Percentiles rank a stretch among this genome's conserved stretches.
Evolutionary conservation across 2,329 filamentous ascomycete genomes (phyloP).

Genomic region (Penicillium sp.): DNA sequence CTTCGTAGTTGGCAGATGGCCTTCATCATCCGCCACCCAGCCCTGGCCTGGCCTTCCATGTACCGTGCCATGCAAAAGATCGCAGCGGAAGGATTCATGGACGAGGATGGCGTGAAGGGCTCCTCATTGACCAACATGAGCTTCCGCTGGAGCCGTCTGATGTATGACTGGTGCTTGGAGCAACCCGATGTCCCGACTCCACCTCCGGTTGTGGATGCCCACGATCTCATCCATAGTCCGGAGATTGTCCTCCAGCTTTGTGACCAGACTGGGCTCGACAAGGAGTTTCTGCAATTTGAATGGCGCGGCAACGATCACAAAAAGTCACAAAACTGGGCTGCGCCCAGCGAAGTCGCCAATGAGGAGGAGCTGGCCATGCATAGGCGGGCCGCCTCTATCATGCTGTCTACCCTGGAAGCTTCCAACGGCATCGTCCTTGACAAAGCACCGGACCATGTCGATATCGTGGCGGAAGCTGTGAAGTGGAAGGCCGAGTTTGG

Average conservation of each 20-base stretch:
- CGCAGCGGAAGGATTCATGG: slow-evolving; percentile 19
- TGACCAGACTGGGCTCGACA: slow-evolving; percentile 42
- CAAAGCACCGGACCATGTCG: slow-evolving; percentile 38
- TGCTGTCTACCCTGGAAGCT: slow-evolving; percentile 39
- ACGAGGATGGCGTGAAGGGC: slow-evolving; percentile 25
- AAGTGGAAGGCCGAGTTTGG: slow-evolving; percentile 49
- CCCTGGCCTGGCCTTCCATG: slow-evolving; percentile 47
- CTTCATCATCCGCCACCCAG: slow-evolving; percentile 50
- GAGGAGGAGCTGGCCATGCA: background rate
- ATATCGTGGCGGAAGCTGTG: slow-evolving; percentile 41
- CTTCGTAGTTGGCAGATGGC: slow-evolving; percentile 42
- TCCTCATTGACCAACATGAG: slow-evolving; percentile 35
- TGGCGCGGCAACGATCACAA: slow-evolving; percentile 36
- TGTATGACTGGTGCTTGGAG: slow-evolving; percentile 46
- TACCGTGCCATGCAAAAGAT: slow-evolving; percentile 41
- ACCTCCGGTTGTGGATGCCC: slow-evolving; percentile 46
- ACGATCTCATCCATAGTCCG: slow-evolving; percentile 46
- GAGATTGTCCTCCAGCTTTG: slow-evolving; percentile 38
- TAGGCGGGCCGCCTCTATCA: slow-evolving; percentile 18
- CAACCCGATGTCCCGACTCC: slow-evolving; percentile 25
- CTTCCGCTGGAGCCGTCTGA: slow-evolving; percentile 38
- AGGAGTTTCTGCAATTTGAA: slow-evolving; percentile 37
- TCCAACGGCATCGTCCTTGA: slow-evolving; percentile 44
- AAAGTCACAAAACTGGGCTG: slow-evolving; percentile 13
- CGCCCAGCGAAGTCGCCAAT: background rate